phyloP scores from a whole-genome alignment of 1,139 yeast genomes.

The Suhomyces panamericanus region DNA sequence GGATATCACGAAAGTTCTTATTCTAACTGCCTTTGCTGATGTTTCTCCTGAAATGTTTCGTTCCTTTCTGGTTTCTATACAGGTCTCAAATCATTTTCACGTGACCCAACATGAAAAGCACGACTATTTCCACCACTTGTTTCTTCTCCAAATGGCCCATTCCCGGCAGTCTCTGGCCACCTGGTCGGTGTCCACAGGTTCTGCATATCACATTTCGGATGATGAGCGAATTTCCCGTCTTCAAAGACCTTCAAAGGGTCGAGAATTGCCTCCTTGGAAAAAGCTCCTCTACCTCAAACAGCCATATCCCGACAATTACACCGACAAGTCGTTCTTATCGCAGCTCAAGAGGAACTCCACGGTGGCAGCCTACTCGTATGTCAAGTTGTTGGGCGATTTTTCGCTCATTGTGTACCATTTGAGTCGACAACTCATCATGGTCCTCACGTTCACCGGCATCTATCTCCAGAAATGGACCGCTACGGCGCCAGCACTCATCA shows the following conservation, averaged over 20 bases:
- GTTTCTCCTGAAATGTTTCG: too few species aligned
- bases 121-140: neutral
- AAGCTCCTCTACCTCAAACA: constrained; percentile 86
- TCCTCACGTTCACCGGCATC: constrained; percentile 60
- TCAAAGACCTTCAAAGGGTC: neutral
- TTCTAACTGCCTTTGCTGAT: too few species aligned
- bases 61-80: too few species aligned
- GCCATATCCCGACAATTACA: constrained; percentile 89
- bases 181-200: neutral
- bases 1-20: too few species aligned
- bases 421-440: constrained; percentile 59
- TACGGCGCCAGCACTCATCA: constrained; percentile 31
- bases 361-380: constrained; percentile 65
- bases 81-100: neutral
- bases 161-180: neutral
- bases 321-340: constrained; percentile 74
- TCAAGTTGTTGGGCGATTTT: constrained; percentile 66
- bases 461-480: constrained; percentile 51
- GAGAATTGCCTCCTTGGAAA: constrained; percentile 55
- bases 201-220: neutral
- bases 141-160: neutral
- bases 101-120: neutral
- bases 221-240: neutral
- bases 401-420: constrained; percentile 67
- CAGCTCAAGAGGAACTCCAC: constrained; percentile 77